Base-by-base conservation (phyloP, 129 eudicot species). In the Smallanthus sonchifolius region DNA sequence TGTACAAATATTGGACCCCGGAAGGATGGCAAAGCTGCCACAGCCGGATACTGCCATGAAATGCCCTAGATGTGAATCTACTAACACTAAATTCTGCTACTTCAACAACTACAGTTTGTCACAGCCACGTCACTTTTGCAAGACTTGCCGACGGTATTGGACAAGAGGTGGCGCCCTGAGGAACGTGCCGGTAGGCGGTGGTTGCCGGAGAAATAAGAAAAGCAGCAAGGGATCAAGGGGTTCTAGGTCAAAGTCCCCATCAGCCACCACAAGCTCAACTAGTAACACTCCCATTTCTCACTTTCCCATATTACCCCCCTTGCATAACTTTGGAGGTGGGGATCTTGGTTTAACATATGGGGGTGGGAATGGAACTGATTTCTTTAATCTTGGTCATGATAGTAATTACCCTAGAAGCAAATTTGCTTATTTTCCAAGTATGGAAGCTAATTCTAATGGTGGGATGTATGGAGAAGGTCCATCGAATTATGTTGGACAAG, bases 41-140 rank as follows among this genome's bases (percentile, higher is more conserved):
- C 84, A 35, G 52, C 83, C 76, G 1, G 83, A 80, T 39, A 81
- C 77, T 20, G 77, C 78, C 2, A 74, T 74, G 80, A 80, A 73
- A 68, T 80, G 80, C 75, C 83, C 83, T 74, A 74, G 83, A 74
- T 80, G 83, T 52, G 83, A 80, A 68, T 80, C 83, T 13, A 80
- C 75, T 3, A 68, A 80, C 67, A 86, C 90, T 2, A 86, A 86
- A 49, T 86, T 85, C 54, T 85, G 89, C 62, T 85, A 82, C 79
- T 85, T 80, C 83, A 80, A 80, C 66, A 80, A 80, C 39, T 80
- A 74, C 75, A 80, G 79, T 44, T 65, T 80, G 16, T 80, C 83
- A 57, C 83, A 80, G 75, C 83, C 83, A 7, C 83, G 80, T 45
- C 79, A 80, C 75, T 80, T 80, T 38, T 80, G 83, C 71, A 80